Base-by-base conservation (phyloP, 352 stramenopile species). In the Globisporangium paddicum region DNA sequence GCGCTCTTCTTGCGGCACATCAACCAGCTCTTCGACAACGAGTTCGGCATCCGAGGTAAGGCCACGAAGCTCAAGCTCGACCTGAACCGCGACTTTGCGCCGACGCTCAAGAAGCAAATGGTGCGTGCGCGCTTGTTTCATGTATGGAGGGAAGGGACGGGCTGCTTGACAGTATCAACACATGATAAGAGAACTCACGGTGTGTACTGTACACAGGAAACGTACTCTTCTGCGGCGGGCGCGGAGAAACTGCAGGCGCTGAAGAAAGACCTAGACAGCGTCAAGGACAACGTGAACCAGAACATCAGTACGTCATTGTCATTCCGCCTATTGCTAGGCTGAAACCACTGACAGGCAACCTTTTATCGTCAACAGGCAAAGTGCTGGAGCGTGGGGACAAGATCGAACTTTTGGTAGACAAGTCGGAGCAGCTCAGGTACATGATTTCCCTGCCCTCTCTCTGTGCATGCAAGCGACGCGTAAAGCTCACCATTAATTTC, bases 61-160 rank as follows among this genome's bases (percentile, higher is more conserved):
- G 83, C 84, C 44, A 95, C 86, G 45, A 95, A 95, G 67, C 75
- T 95, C 52, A 91, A 92, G 45, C 63, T 93, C 25, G 86, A 95
- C 55, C 86, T 95, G 79, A 93, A 95, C 50, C 71, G 82, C 14
- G 86, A 95, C 55, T 95, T 95, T 72, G 76, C 77, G 30, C 79
- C 80, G 26, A 88, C 75, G 16, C 59, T 95, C 19, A 93, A 92
- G 70, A 93, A 86, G 64, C 77, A 93, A 70, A 93, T 95, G 86
- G 80, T 90, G 28, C 25, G 58, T 13, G 34, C 8, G 50, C 19
- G 18, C 25, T n/a, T n/a, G n/a, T n/a, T n/a, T n/a, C n/a, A n/a
- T n/a, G n/a, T n/a, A n/a, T n/a, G n/a, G n/a, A n/a, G n/a, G n/a
- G n/a, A n/a, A n/a, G n/a, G n/a, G n/a, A n/a, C n/a, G n/a, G n/a